Percentiles rank a stretch among this genome's conserved stretches.
Evolutionary conservation across 805 yeast species (phyloP).

Genomic region (Lipomyces mesembrius): DNA sequence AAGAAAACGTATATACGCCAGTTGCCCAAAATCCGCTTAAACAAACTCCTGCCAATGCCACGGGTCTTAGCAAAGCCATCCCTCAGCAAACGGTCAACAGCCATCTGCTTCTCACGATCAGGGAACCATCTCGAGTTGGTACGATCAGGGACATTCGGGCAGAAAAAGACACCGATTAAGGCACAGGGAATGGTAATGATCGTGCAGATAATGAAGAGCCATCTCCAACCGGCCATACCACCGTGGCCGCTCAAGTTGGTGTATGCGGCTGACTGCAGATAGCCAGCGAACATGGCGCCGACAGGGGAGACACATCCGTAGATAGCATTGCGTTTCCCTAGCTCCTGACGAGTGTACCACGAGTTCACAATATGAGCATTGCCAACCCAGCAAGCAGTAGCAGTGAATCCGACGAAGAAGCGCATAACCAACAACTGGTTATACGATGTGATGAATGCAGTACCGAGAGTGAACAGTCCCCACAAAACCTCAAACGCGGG

Average conservation of each 20-base stretch:
- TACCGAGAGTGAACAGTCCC: conserved; percentile 43
- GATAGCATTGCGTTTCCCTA: conserved; percentile 62
- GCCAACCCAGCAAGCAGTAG: conserved; percentile 53
- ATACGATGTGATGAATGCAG: conserved; percentile 43
- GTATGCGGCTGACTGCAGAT: conserved; percentile 61
- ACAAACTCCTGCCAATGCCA: conserved; percentile 20
- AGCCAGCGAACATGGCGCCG: conserved; percentile 65
- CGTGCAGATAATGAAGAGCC: conserved; percentile 74
- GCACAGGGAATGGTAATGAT: conserved; percentile 63
- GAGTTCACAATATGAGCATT: conserved; percentile 49
- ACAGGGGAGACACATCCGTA: conserved; percentile 65
- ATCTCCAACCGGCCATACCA: conserved; percentile 71
- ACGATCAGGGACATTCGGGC: conserved; percentile 71
- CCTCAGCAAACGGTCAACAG: conserved; percentile 50
- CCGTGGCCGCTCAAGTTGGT: conserved; percentile 52
- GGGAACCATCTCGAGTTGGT: conserved; percentile 57
- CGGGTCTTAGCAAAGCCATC: conserved; percentile 31
- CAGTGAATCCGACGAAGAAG: conserved; percentile 50
- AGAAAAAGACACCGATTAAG: conserved; percentile 56
- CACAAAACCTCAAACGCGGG: conserved; percentile 49
- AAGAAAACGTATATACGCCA: conserved; percentile 32
- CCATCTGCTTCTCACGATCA: conserved; percentile 61
- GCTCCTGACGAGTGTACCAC: conserved; percentile 62
- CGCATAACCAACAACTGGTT: conserved; percentile 46
- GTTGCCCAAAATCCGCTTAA: conserved; percentile 30